These are phyloP conservation scores for Glebionis coronaria DNA, from an alignment of 129 eudicot species.

Conservation along the genomic window DNA sequence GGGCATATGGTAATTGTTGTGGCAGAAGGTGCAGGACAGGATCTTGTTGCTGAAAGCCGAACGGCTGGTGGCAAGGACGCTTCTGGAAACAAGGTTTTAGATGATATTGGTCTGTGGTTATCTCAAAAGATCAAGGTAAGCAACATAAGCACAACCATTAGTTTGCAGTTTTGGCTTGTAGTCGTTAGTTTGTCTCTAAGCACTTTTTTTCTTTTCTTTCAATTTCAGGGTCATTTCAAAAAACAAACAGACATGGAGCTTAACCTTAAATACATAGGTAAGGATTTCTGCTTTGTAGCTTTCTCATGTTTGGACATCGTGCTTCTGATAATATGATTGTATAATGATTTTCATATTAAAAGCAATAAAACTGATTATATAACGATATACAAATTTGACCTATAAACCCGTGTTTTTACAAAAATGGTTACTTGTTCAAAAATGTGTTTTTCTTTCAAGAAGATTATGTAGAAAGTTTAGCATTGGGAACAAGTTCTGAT, in stretches of 20 bases:
- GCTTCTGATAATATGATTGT: too few relatives aligned
- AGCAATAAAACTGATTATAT: too few relatives aligned
- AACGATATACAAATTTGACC: too few relatives aligned
- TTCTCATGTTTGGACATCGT: too few relatives aligned
- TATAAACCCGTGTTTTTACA: too few relatives aligned
- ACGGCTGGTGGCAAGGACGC: conserved; percentile 46
- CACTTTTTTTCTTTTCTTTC: background rate
- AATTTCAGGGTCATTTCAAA: conserved; percentile 67
- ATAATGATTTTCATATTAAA: too few relatives aligned
- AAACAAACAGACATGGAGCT: conserved; percentile 54
- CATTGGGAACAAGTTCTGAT: too few relatives aligned
- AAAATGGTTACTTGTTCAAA: too few relatives aligned
- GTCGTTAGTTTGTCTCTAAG: conserved; percentile 1
- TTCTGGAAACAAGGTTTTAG: conserved; percentile 75
- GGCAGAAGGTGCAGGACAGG: conserved; percentile 99
- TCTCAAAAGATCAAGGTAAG: conserved; percentile 76
- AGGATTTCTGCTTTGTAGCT: background rate
- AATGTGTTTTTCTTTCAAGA: too few relatives aligned
- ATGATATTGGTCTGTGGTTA: conserved; percentile 89
- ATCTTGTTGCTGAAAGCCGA: conserved; percentile 51
- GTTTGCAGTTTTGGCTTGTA: conserved; percentile 10
- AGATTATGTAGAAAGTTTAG: too few relatives aligned
- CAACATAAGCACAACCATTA: conserved; percentile 12
- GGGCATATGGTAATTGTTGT: conserved; percentile 98
- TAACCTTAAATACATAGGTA: conserved; percentile 91